Conservation (phyloP, 2,329 filamentous ascomycete species). For the Beauveria pseudobassiana region DNA sequence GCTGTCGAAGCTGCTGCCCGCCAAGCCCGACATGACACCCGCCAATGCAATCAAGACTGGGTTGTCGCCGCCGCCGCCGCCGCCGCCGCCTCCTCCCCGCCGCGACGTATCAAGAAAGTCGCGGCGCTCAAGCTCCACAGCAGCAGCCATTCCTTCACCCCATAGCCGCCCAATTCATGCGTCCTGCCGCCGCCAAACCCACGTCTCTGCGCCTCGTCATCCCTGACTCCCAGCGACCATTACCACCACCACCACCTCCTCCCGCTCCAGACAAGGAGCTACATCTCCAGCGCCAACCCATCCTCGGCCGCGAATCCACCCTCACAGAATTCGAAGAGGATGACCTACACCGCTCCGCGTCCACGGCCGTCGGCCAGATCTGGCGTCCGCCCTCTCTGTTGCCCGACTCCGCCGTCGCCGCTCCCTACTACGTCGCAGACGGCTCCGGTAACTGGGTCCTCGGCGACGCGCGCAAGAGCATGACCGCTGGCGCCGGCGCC, state of each 20-base stretch:
- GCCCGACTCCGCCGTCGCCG: constrained; percentile 25
- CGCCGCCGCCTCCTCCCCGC: background rate
- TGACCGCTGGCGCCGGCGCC: constrained; percentile 10
- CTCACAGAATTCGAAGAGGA: constrained; percentile 48
- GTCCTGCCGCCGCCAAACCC: background rate
- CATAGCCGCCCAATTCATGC: constrained; percentile 15
- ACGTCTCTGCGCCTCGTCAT: background rate
- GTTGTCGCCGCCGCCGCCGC: background rate
- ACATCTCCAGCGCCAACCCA: background rate
- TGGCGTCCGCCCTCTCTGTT: constrained; percentile 43
- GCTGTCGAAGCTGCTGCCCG: constrained; percentile 37
- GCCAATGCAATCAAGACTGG: background rate
- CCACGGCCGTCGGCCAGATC: constrained; percentile 32
- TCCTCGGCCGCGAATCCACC: constrained; percentile 31
- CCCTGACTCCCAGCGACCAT: constrained; percentile 9
- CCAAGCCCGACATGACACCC: constrained; percentile 32
- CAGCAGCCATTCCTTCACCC: background rate
- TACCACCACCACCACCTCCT: constrained; percentile 1
- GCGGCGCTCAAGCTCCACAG: constrained; percentile 12
- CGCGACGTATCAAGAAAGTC: background rate
- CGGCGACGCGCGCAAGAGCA: constrained; percentile 27
- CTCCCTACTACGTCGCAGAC: constrained; percentile 39
- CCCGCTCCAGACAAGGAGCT: constrained; percentile 11
- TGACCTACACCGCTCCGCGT: constrained; percentile 26
- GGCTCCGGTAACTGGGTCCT: constrained; percentile 47